Evolutionary conservation across 768 basidiomycete species (phyloP).

Genomic region (Lentinula aciculospora): DNA sequence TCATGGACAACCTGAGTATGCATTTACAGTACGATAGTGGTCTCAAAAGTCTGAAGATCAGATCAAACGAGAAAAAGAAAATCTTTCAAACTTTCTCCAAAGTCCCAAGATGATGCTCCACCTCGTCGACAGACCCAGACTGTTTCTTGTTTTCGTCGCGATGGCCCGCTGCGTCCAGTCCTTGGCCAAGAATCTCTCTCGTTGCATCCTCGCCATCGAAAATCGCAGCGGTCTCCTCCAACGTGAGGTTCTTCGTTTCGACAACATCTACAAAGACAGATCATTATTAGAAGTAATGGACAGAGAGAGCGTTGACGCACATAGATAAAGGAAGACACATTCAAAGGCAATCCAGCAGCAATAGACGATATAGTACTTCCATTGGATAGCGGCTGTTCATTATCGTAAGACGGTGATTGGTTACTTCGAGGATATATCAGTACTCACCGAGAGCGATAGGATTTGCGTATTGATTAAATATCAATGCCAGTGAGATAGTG

Average conservation of each 20-base stretch:
- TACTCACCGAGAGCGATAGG: constrained; percentile 58
- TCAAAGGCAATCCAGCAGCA: constrained; percentile 67
- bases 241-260: constrained; percentile 67
- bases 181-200: neutral
- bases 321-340: constrained; percentile 59
- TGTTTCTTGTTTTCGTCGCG: neutral
- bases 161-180: neutral
- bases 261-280: constrained; percentile 34
- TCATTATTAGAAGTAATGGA: neutral
- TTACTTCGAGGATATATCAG: neutral
- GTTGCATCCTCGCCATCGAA: constrained; percentile 66
- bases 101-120: neutral
- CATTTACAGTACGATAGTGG: neutral
- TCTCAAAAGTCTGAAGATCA: neutral
- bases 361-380: constrained; percentile 84
- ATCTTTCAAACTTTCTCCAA: neutral
- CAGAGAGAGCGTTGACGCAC: constrained; percentile 17
- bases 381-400: constrained; percentile 31
- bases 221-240: constrained; percentile 78
- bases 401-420: constrained; percentile 17
- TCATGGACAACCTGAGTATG: neutral
- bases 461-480: constrained; percentile 89
- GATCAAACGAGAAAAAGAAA: no score
- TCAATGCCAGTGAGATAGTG: constrained; percentile 68
- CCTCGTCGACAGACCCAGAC: neutral